These are phyloP conservation scores for Backusella psychrophila DNA, from an alignment of 192 early-diverging fungal genomes.

Conservation along the genomic window DNA sequence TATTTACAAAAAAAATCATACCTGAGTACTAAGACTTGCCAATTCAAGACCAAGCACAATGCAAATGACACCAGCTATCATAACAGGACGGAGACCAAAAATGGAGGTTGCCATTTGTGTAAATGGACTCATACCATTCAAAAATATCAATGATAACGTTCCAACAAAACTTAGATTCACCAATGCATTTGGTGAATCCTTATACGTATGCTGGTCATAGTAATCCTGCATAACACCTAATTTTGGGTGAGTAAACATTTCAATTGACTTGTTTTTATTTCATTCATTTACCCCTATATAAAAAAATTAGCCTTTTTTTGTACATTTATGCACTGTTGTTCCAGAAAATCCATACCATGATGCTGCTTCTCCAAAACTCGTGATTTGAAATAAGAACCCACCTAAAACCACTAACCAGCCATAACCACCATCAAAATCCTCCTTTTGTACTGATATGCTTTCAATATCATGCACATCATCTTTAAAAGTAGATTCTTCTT, in stretches of 20 bases:
- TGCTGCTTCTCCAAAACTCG: slow-evolving; percentile 11
- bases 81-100: slow-evolving; percentile 7
- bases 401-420: slow-evolving; percentile 42
- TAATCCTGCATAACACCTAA: slow-evolving; percentile 36
- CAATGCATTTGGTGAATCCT: slow-evolving; percentile 4
- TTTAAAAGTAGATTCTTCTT: not conserved
- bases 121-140: slow-evolving; percentile 22
- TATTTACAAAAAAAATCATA: not conserved
- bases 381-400: slow-evolving; percentile 38
- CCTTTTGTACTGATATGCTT: not conserved
- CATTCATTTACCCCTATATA: not conserved
- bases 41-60: slow-evolving; percentile 15
- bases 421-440: slow-evolving; percentile 35
- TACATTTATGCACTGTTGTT: not conserved
- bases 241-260: not conserved
- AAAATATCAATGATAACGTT: slow-evolving; percentile 2
- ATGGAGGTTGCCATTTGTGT: slow-evolving; percentile 17
- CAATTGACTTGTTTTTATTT: not conserved
- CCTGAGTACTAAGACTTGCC: slow-evolving; percentile 13
- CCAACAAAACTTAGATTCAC: slow-evolving; percentile 27
- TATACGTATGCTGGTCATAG: slow-evolving; percentile 19
- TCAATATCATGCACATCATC: not conserved
- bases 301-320: not conserved
- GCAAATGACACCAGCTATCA: slow-evolving; percentile 6
- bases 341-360: slow-evolving; percentile 8